A percentile compares a stretch with the other conserved stretches of the same genome.
These are phyloP conservation scores for Cruciata laevipes DNA, from an alignment of 257 asterid genomes.

Conservation along the genomic window DNA sequence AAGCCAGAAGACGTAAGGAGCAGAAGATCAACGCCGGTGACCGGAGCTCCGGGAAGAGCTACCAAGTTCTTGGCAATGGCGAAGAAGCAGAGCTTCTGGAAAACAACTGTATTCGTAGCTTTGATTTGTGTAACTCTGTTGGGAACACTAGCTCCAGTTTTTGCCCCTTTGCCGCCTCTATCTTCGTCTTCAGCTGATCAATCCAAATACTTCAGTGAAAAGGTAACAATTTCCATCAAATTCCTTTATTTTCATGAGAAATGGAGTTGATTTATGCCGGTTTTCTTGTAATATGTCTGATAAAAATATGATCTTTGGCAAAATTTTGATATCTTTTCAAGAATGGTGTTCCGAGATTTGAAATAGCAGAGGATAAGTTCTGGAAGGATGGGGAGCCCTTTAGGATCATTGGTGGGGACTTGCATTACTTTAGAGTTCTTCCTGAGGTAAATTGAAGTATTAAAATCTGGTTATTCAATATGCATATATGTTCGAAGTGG, in stretches of 20 bases:
- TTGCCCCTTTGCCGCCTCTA: conserved; percentile 54
- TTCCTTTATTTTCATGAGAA: conserved; percentile 4
- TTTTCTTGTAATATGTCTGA: not conserved
- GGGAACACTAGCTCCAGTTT: conserved; percentile 33
- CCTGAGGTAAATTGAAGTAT: conserved; percentile 49
- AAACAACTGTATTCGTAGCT: conserved; percentile 24
- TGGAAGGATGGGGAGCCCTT: conserved; percentile 85
- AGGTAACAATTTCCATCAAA: conserved; percentile 20
- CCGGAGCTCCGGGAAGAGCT: not conserved
- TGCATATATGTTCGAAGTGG: not conserved
- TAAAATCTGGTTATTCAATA: too few relatives aligned
- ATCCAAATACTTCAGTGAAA: conserved; percentile 20
- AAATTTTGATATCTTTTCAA: conserved; percentile 14
- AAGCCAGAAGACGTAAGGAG: conserved; percentile 8
- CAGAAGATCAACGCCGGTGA: not conserved
- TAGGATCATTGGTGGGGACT: conserved; percentile 87
- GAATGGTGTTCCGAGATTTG: conserved; percentile 48
- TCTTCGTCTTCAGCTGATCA: conserved; percentile 40
- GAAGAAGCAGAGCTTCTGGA: conserved; percentile 6
- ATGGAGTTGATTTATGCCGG: not conserved
- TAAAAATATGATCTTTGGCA: not conserved
- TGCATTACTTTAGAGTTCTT: conserved; percentile 85
- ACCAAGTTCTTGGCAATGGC: conserved; percentile 4
- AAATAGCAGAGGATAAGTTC: conserved; percentile 71
- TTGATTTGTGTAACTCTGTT: conserved; percentile 35